Conservation (phyloP, 2,329 filamentous ascomycete genomes). For the Aspergillus sp. region DNA sequence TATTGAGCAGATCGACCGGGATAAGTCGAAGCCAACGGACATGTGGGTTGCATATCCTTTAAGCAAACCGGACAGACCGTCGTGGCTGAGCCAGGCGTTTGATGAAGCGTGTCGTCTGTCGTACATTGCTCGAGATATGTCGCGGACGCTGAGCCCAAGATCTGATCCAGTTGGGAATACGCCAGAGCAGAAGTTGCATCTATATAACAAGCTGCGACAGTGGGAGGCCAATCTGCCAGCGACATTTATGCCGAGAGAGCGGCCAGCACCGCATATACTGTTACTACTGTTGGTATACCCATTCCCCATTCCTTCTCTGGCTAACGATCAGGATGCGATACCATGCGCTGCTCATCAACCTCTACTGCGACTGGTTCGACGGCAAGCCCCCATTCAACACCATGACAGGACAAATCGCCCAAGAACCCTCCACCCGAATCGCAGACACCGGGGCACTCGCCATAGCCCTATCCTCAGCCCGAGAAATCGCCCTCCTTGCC, state of each 20-base stretch:
- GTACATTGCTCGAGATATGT: slow-evolving; percentile 21
- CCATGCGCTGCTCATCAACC: slow-evolving; percentile 25
- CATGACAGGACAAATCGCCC: background rate
- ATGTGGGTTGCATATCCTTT: slow-evolving; percentile 20
- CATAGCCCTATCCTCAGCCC: slow-evolving; percentile 20
- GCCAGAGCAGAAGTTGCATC: slow-evolving; percentile 9
- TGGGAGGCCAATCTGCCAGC: slow-evolving; percentile 15
- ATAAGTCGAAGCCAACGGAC: slow-evolving; percentile 1
- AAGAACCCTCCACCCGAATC: background rate
- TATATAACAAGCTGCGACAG: slow-evolving; percentile 13
- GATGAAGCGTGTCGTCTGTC: slow-evolving; percentile 22
- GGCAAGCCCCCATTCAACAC: slow-evolving; percentile 3
- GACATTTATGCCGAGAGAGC: background rate
- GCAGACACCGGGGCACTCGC: slow-evolving; percentile 3
- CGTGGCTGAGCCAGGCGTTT: slow-evolving; percentile 19
- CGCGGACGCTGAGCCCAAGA: slow-evolving; percentile 4
- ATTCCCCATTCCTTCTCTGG: too few species aligned
- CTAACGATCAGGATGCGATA: slow-evolving; percentile 25
- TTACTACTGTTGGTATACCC: slow-evolving; percentile 14
- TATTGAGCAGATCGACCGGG: slow-evolving; percentile 13
- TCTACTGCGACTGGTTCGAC: slow-evolving; percentile 23
- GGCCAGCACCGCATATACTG: slow-evolving; percentile 16
- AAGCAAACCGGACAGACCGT: slow-evolving; percentile 1
- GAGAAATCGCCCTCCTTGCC: slow-evolving; percentile 22
- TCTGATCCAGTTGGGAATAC: background rate